Evolutionary conservation across 2,329 filamentous ascomycete genomes (phyloP).

Genomic region (Colletotrichum sp.): DNA sequence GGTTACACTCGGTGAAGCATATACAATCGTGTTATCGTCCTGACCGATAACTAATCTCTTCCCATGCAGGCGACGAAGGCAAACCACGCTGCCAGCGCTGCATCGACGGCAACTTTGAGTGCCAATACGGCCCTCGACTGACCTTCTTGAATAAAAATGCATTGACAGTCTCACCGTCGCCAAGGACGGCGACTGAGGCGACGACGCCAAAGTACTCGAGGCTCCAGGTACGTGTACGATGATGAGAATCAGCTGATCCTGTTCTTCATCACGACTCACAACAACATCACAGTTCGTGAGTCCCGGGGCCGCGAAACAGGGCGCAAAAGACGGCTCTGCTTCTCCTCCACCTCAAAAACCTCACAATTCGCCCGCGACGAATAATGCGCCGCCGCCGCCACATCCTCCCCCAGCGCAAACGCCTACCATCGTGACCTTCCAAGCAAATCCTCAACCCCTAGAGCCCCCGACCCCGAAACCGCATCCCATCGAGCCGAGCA

Average conservation of each 20-base stretch:
- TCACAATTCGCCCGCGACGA: not conserved
- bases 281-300: slow-evolving; percentile 12
- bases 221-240: slow-evolving; percentile 17
- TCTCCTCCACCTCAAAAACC: not conserved
- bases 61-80: slow-evolving; percentile 50
- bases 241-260: not conserved
- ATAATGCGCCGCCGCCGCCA: not conserved
- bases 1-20: not conserved
- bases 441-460: not conserved
- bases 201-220: slow-evolving; percentile 11
- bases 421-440: not conserved
- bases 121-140: slow-evolving; percentile 51
- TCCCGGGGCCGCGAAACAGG: not conserved
- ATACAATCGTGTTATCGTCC: not conserved
- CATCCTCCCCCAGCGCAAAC: not conserved
- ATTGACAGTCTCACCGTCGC: slow-evolving; percentile 36
- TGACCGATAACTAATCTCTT: not conserved
- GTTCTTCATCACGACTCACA: not conserved
- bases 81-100: slow-evolving; percentile 56
- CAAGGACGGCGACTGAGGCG: not conserved
- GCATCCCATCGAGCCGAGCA: not conserved
- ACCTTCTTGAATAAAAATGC: slow-evolving; percentile 55
- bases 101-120: slow-evolving; percentile 48
- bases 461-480: not conserved
- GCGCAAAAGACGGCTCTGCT: not conserved